Evolutionary conservation across 352 stramenopile genomes (phyloP).

Genomic region (Phytophthora fragariaefolia): DNA sequence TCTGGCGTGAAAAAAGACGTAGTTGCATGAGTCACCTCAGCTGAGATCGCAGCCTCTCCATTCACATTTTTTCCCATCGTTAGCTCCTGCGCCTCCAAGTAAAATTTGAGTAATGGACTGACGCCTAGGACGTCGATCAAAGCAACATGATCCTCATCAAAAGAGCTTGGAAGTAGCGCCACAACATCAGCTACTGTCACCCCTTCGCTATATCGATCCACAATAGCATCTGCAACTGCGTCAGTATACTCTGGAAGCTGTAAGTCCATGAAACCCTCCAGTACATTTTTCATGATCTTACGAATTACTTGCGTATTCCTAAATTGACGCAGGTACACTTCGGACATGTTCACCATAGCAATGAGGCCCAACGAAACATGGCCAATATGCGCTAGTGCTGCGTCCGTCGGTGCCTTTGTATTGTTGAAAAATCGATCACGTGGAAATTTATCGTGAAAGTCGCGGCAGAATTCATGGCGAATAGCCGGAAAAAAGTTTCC

Average conservation of each 20-base stretch:
- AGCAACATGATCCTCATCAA: slow-evolving; percentile 31
- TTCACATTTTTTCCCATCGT: slow-evolving; percentile 50
- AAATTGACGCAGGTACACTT: slow-evolving; percentile 41
- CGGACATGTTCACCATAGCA: slow-evolving; percentile 36
- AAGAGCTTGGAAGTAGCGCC: slow-evolving; percentile 29
- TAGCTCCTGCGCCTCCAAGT: slow-evolving; percentile 38
- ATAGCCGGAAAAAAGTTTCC: slow-evolving; percentile 34
- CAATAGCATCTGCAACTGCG: slow-evolving; percentile 30
- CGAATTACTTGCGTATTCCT: slow-evolving; percentile 38
- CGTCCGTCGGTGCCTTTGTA: slow-evolving; percentile 9
- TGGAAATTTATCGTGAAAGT: slow-evolving; percentile 30
- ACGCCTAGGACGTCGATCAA: slow-evolving; percentile 43
- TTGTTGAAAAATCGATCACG: slow-evolving; percentile 32
- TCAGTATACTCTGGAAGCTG: slow-evolving; percentile 34
- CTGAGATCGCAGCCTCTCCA: slow-evolving; percentile 43
- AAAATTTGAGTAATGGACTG: slow-evolving; percentile 26
- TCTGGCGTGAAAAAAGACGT: slow-evolving; percentile 40
- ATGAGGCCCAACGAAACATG: slow-evolving; percentile 33
- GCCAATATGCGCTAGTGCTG: slow-evolving; percentile 33
- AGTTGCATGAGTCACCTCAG: slow-evolving; percentile 44
- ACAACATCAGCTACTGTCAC: slow-evolving; percentile 36
- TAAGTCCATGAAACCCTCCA: slow-evolving; percentile 39
- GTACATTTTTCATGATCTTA: slow-evolving; percentile 50
- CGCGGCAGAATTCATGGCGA: slow-evolving; percentile 34
- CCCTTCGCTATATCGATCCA: slow-evolving; percentile 33